These are phyloP conservation scores for Neurospora hispaniola DNA, from an alignment of 495 filamentous ascomycete genomes.

Conservation along the genomic window DNA sequence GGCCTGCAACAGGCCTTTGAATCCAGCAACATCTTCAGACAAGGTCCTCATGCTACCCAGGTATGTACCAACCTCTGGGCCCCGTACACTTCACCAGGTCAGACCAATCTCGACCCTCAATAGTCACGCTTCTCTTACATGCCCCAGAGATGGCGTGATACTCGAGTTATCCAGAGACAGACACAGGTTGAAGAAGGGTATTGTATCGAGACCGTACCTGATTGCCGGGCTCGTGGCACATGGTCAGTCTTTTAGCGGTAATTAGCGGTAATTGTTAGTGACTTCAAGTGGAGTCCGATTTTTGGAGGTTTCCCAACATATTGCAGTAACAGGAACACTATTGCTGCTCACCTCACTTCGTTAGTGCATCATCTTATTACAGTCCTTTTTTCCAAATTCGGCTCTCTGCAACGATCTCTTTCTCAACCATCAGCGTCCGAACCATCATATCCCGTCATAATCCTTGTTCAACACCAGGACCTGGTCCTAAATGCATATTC, in stretches of 20 bases:
- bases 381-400: background rate
- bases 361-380: background rate
- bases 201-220: too few species aligned
- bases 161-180: too few species aligned
- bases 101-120: background rate
- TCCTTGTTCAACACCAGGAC: background rate
- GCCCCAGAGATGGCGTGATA: background rate
- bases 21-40: constrained; percentile 33
- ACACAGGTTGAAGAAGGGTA: background rate
- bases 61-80: constrained; percentile 3
- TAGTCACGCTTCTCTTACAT: constrained; percentile 14
- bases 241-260: too few species aligned
- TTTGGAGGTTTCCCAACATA: background rate
- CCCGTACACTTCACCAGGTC: background rate
- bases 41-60: constrained; percentile 26
- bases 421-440: background rate
- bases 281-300: background rate
- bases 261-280: background rate
- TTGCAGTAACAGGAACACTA: background rate
- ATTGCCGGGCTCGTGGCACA: too few species aligned
- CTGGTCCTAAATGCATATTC: background rate
- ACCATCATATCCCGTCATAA: background rate
- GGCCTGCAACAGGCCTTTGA: constrained; percentile 45
- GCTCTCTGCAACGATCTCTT: background rate
- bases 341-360: background rate